These are phyloP conservation scores for Paradendryphiella salina DNA, from an alignment of 2,329 filamentous ascomycete genomes.

Conservation along the genomic window DNA sequence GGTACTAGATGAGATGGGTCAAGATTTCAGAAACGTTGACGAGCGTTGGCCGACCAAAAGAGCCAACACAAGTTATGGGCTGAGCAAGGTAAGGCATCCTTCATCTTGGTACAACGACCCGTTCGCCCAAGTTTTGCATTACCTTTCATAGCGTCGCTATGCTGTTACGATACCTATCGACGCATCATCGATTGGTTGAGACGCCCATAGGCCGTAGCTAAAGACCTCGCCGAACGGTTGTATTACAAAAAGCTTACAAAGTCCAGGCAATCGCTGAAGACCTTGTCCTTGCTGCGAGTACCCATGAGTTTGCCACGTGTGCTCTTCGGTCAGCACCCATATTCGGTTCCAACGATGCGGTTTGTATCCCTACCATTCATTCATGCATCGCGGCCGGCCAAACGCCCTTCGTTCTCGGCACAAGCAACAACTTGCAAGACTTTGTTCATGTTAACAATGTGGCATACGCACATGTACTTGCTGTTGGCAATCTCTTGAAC, in stretches of 20 bases:
- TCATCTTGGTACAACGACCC: background rate
- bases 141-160: background rate
- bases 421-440: constrained; percentile 70
- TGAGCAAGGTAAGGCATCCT: constrained; percentile 70
- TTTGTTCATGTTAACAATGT: constrained; percentile 72
- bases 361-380: constrained; percentile 73
- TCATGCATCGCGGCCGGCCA: constrained; percentile 69
- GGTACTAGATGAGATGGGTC: constrained; percentile 73
- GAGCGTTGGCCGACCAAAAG: constrained; percentile 78
- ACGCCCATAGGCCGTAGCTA: no score
- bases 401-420: constrained; percentile 78
- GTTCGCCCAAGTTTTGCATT: background rate
- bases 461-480: constrained; percentile 80
- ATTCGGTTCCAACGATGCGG: constrained; percentile 85
- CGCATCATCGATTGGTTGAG: no score
- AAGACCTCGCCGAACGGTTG: no score
- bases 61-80: constrained; percentile 77
- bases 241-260: no score
- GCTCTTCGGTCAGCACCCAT: constrained; percentile 85
- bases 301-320: constrained; percentile 69
- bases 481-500: constrained; percentile 70
- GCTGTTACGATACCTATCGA: background rate
- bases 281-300: constrained; percentile 76
- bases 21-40: constrained; percentile 80
- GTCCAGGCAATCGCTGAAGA: constrained; percentile 74